These are phyloP conservation scores for Erodium maritimum DNA, from an alignment of 345 rosid genomes.

Conservation along the genomic window DNA sequence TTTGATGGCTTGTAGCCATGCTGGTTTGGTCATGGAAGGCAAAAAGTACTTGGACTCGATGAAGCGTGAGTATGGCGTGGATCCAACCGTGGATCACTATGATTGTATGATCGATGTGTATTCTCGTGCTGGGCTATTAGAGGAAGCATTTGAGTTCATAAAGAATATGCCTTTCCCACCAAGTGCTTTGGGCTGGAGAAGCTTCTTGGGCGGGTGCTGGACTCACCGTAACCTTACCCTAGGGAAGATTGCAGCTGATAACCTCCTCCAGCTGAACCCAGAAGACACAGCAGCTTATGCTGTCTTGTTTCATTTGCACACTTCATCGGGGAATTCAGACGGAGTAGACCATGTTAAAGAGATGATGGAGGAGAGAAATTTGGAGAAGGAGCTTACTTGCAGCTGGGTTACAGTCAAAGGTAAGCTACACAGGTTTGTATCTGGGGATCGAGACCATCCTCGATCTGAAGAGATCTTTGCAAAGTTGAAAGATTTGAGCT, in stretches of 20 bases:
- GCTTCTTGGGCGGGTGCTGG: conserved; percentile 70
- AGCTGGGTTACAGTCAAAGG: conserved; percentile 63
- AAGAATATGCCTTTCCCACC: conserved; percentile 49
- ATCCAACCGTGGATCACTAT: conserved; percentile 60
- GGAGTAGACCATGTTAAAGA: conserved; percentile 58
- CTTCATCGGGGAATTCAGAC: conserved; percentile 43
- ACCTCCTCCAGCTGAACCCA: conserved; percentile 42
- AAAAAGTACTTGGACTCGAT: conserved; percentile 33
- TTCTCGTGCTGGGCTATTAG: conserved; percentile 50
- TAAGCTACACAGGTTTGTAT: conserved; percentile 51
- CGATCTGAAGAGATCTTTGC: conserved; percentile 37
- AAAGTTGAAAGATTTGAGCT: conserved; percentile 41
- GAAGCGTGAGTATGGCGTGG: conserved; percentile 32
- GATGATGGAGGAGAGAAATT: conserved; percentile 41
- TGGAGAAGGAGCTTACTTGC: conserved; percentile 63
- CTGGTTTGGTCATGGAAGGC: conserved; percentile 48
- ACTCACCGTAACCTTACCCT: conserved; percentile 47
- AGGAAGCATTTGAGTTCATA: conserved; percentile 41
- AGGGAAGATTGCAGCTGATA: conserved; percentile 50
- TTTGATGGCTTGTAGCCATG: conserved; percentile 69
- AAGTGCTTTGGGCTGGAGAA: conserved; percentile 67
- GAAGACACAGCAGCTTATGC: conserved; percentile 57
- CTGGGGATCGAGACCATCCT: conserved; percentile 67
- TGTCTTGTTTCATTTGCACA: conserved; percentile 51
- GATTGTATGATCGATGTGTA: conserved; percentile 54